Conservation (phyloP, 2,329 filamentous ascomycete genomes). For the Gaeumannomyces sp. region DNA sequence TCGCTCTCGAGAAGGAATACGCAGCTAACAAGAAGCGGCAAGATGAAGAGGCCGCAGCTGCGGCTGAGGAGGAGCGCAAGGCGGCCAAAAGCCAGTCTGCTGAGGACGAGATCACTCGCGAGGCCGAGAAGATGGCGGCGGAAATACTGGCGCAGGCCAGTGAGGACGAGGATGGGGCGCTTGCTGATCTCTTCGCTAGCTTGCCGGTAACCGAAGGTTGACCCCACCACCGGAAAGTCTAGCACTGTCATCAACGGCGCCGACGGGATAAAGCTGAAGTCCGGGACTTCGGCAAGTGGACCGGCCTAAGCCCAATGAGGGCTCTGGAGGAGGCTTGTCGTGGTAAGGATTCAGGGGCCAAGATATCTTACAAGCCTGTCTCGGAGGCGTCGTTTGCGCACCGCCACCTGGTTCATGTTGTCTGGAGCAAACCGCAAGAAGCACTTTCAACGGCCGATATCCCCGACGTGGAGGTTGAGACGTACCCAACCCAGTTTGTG, state of each 20-base stretch:
- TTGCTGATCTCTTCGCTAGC: conserved; percentile 52
- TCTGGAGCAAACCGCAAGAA: conserved; percentile 71
- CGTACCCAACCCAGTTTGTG: conserved; percentile 46
- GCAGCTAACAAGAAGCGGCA: conserved; percentile 39
- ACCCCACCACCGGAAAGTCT: conserved; percentile 51
- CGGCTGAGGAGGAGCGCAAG: conserved; percentile 18
- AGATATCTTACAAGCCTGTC: conserved; percentile 60
- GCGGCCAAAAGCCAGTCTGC: conserved; percentile 17
- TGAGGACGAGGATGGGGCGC: conserved; percentile 44
- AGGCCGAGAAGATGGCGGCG: conserved; percentile 53
- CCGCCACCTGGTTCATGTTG: conserved; percentile 66
- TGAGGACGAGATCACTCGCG: conserved; percentile 44
- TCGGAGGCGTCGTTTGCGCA: conserved; percentile 71
- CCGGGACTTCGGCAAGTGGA: conserved; percentile 78
- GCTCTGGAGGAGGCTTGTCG: conserved; percentile 84
- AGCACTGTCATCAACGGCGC: conserved; percentile 47
- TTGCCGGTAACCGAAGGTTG: conserved; percentile 56
- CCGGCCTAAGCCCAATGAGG: conserved; percentile 68
- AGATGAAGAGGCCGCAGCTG: conserved; percentile 26
- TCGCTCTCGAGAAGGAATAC: conserved; percentile 56
- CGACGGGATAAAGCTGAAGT: conserved; percentile 53
- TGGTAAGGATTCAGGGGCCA: conserved; percentile 66
- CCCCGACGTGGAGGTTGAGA: conserved; percentile 37
- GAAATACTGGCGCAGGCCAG: conserved; percentile 52
- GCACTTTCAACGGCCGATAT: conserved; percentile 30